Conservation (phyloP, 2,329 filamentous ascomycete species). For the Fusarium proliferatum region DNA sequence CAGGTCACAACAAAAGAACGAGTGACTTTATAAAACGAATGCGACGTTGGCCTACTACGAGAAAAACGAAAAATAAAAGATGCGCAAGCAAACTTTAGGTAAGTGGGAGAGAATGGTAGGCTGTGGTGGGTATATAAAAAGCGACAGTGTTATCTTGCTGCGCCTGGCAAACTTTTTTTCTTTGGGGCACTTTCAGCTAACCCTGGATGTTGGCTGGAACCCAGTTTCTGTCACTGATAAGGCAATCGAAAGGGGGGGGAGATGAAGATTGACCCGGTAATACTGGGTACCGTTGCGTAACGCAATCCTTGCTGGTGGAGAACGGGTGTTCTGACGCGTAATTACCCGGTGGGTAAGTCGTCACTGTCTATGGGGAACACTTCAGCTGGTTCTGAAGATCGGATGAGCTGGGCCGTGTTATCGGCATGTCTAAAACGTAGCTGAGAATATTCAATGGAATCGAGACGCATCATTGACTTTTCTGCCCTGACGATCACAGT, state of each 20-base stretch:
- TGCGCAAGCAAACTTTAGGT: constrained; percentile 15
- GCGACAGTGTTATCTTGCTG: constrained; percentile 8
- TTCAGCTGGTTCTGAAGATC: constrained; percentile 1
- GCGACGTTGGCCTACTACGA: constrained; percentile 10
- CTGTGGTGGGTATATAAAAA: constrained; percentile 20
- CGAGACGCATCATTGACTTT: constrained; percentile 9
- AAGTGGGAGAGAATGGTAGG: constrained; percentile 17
- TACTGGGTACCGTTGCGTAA: constrained; percentile 26
- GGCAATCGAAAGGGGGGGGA: constrained; percentile 17
- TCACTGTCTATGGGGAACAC: constrained; percentile 9
- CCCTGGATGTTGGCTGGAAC: not conserved
- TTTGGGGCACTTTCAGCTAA: not conserved
- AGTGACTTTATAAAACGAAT: constrained; percentile 18
- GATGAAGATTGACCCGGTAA: constrained; percentile 22
- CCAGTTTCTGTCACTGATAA: not conserved
- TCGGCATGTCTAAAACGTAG: not conserved
- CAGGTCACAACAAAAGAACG: not conserved
- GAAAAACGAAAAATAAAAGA: not conserved
- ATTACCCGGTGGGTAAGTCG: not conserved
- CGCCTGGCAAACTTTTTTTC: not conserved
- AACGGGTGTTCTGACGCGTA: constrained; percentile 22
- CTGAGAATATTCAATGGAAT: not conserved
- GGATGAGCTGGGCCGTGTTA: not conserved
- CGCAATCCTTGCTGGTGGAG: constrained; percentile 14
- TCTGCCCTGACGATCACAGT: constrained; percentile 7